A percentile compares a stretch with the other conserved stretches of the same genome.
These are phyloP conservation scores for Botrytis fragariae DNA, from an alignment of 2,329 filamentous ascomycete genomes.

Conservation along the genomic window DNA sequence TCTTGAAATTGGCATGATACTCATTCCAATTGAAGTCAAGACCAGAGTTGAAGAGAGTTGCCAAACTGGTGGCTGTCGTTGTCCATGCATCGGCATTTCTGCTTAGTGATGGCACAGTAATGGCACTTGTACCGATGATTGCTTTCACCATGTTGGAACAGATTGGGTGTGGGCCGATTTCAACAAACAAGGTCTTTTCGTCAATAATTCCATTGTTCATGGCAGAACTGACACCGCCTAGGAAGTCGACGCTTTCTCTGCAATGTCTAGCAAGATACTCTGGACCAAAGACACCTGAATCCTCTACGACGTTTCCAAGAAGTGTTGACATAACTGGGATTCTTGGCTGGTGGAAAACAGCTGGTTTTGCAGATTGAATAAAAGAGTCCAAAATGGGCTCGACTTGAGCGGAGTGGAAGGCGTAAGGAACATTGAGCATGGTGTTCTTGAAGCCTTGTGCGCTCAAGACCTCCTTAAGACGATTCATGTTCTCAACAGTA, in stretches of 20 bases:
- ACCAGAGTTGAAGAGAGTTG: constrained; percentile 58
- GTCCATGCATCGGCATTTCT: constrained; percentile 62
- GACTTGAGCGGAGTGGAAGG: constrained; percentile 64
- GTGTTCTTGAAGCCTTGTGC: constrained; percentile 56
- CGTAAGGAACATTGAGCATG: constrained; percentile 61
- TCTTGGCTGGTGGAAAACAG: constrained; percentile 54
- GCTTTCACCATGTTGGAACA: constrained; percentile 58
- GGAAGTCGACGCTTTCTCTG: constrained; percentile 69
- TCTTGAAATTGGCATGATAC: constrained; percentile 60
- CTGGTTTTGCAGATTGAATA: constrained; percentile 50
- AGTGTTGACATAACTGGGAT: constrained; percentile 68
- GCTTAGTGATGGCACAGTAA: constrained; percentile 60
- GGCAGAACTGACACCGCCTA: constrained; percentile 53
- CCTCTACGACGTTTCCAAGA: constrained; percentile 57
- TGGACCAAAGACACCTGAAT: constrained; percentile 54
- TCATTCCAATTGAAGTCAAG: constrained; percentile 67
- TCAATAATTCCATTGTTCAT: constrained; percentile 45
- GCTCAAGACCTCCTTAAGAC: constrained; percentile 48
- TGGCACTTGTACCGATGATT: constrained; percentile 51
- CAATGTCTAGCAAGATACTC: constrained; percentile 63
- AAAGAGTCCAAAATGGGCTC: constrained; percentile 60
- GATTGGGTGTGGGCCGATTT: constrained; percentile 69
- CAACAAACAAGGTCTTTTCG: constrained; percentile 64
- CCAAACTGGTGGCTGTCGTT: constrained; percentile 57
- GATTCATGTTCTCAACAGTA: constrained; percentile 53